These are phyloP conservation scores for Quercus ilex DNA, from an alignment of 306 rosid genomes.

Conservation along the genomic window DNA sequence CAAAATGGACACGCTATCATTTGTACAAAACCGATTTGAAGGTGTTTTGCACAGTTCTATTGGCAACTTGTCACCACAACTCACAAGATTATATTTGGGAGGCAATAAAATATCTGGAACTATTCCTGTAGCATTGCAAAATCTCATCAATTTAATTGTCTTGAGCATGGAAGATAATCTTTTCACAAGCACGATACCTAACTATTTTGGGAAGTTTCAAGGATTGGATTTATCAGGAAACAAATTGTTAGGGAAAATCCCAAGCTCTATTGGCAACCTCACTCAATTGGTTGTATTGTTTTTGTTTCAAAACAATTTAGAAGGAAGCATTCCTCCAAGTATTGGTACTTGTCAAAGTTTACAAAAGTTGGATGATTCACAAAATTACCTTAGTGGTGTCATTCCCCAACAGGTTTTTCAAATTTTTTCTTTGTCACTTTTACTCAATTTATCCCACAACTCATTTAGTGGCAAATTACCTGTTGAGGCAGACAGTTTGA, in stretches of 20 bases:
- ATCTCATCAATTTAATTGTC: not conserved
- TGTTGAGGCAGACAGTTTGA: not conserved
- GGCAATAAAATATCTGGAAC: slow-evolving; percentile 16
- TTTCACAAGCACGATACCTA: slow-evolving; percentile 23
- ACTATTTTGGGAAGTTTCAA: slow-evolving; percentile 16
- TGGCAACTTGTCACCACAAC: slow-evolving; percentile 32
- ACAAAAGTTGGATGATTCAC: not conserved
- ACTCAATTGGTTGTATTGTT: not conserved
- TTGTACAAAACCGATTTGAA: slow-evolving; percentile 25
- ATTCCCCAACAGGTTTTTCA: slow-evolving; percentile 17
- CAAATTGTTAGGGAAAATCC: slow-evolving; percentile 22
- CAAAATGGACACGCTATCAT: not conserved
- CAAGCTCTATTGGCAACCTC: slow-evolving; percentile 27
- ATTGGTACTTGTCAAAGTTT: slow-evolving; percentile 16
- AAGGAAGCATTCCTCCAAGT: slow-evolving; percentile 33
- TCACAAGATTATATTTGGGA: not conserved
- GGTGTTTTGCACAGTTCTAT: slow-evolving; percentile 26
- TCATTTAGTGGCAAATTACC: slow-evolving; percentile 26
- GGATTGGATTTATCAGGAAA: not conserved
- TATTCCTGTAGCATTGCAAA: slow-evolving; percentile 22
- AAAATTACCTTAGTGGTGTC: slow-evolving; percentile 25
- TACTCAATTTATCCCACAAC: slow-evolving; percentile 27
- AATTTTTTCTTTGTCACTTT: slow-evolving; percentile 6
- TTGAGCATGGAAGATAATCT: not conserved
- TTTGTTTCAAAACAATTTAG: slow-evolving; percentile 9